phyloP scores from a whole-genome alignment of 768 basidiomycete genomes.

The Mycena rosella region DNA sequence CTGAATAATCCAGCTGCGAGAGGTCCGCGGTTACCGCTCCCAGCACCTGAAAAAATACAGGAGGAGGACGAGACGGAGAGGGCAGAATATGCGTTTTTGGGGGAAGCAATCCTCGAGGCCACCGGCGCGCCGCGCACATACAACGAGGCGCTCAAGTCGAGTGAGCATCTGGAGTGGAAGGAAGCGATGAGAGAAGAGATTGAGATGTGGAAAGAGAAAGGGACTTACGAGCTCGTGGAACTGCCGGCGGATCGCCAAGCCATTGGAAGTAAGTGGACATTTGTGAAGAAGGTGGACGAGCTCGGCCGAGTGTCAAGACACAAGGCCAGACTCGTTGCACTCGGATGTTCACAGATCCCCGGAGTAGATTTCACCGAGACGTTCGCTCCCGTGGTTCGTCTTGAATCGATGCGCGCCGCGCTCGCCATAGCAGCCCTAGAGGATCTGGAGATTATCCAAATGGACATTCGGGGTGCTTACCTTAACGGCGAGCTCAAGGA shows the following conservation, averaged over 20 bases:
- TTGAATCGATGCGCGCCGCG: constrained; percentile 29
- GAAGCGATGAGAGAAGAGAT: constrained; percentile 30
- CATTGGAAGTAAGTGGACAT: constrained; percentile 18
- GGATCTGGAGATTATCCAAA: constrained; percentile 19
- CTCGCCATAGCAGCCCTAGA: constrained; percentile 21
- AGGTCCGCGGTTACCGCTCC: neutral
- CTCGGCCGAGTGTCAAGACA: constrained; percentile 16
- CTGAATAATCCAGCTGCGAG: constrained; percentile 20
- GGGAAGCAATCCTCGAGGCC: neutral
- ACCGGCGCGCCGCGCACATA: neutral
- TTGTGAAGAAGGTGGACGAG: constrained; percentile 20
- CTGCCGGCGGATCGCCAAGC: constrained; percentile 17
- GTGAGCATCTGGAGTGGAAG: constrained; percentile 19
- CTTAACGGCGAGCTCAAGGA: constrained; percentile 27
- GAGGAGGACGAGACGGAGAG: neutral
- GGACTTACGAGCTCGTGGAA: constrained; percentile 24
- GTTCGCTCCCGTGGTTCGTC: constrained; percentile 29
- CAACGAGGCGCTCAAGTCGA: constrained; percentile 13
- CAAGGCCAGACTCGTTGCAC: constrained; percentile 29
- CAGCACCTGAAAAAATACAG: neutral
- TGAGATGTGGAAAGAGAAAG: constrained; percentile 28
- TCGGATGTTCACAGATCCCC: constrained; percentile 28
- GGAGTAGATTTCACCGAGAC: constrained; percentile 29
- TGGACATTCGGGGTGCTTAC: constrained; percentile 26
- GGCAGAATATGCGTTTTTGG: constrained; percentile 13